Base-by-base conservation (phyloP, 169 alveolate species). In the Cardiosporidium cionae region DNA sequence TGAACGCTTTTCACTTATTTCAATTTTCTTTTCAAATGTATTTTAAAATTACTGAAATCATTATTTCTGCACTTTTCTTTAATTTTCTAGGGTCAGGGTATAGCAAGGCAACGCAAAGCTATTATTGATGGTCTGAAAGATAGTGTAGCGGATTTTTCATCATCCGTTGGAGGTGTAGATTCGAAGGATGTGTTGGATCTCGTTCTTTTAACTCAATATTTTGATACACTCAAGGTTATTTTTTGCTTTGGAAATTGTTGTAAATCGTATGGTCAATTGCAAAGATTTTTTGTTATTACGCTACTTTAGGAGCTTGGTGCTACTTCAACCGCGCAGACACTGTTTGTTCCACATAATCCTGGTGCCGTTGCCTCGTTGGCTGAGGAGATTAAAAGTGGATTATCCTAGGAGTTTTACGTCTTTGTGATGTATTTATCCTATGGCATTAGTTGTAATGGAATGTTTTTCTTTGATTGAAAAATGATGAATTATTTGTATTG, bases 121-220 rank as follows among this genome's bases (percentile, higher is more conserved):
- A 74, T 74, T 44, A 70, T 74, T 7, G 80, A 74, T 31, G 80
- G 80, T 3, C 54, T 74, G 5, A 64, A 70, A 0, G 80, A 67
- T n/a, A 34, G 67, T 6, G 80, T 74, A 31, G 35, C 52, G 27
- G 64, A 28, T 32, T 74, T 74, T 33, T 32, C 76, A 35, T 23
- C 37, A 6, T 35, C 36, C n/a, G 66, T 74, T 25, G 68, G 44
- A 22, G 80, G 74, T 3, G 54, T 74, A 33, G 54, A 28, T 36
- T 52, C 80, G 22, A 74, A 67, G 54, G 80, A 74, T 27, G 80
- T 67, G 36, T 34, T 74, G 66, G 80, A 74, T 53, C 68, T 74
- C 5, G 68, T 74, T 0, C 58, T 74, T 1, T 32, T 74, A 23
- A 73, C 80, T 3, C 80, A 73, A 62, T 66, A 73, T 37, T 64